Evolutionary conservation across 371 early-diverging fungal genomes (phyloP).

Genomic region (Nosema muscidifuracis): DNA sequence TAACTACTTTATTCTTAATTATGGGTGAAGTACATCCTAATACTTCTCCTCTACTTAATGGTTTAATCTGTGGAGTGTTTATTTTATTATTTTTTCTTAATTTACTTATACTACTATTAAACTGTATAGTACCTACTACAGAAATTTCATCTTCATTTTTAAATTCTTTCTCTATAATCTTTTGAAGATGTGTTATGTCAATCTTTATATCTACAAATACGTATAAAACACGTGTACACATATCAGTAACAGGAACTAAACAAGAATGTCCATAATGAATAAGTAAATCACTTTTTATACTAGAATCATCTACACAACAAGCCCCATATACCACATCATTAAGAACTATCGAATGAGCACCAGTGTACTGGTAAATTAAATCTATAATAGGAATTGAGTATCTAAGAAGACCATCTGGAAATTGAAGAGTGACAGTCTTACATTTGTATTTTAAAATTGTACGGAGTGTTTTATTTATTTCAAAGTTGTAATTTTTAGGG

Average conservation of each 20-base stretch:
- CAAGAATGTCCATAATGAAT: slow-evolving; percentile 98
- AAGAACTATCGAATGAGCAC: slow-evolving; percentile 81
- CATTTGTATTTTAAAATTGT: slow-evolving; percentile 72
- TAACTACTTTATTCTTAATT: slow-evolving; percentile 65
- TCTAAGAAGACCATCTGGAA: slow-evolving; percentile 95
- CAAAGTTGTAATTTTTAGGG: slow-evolving; percentile 96
- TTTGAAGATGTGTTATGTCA: slow-evolving; percentile 80
- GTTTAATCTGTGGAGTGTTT: slow-evolving; percentile 77
- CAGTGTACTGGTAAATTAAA: slow-evolving; percentile 68
- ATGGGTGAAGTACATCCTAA: slow-evolving; percentile 96
- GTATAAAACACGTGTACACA: slow-evolving; percentile 84
- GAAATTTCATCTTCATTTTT: slow-evolving; percentile 68
- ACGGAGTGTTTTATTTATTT: slow-evolving; percentile 89
- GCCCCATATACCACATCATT: slow-evolving; percentile 99
- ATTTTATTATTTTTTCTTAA: slow-evolving; percentile 11
- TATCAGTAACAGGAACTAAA: slow-evolving; percentile 86
- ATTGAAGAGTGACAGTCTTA: slow-evolving; percentile 85
- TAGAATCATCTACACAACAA: slow-evolving; percentile 95
- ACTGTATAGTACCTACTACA: slow-evolving; percentile 90
- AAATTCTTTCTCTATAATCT: slow-evolving; percentile 76
- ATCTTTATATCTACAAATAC: slow-evolving; percentile 98
- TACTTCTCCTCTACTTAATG: slow-evolving; percentile 90
- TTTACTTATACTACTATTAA: slow-evolving; percentile 76
- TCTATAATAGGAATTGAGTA: slow-evolving; percentile 83
- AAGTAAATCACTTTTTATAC: slow-evolving; percentile 86